Percentiles rank a stretch among this genome's conserved stretches.
phyloP scores from a whole-genome alignment of 176 grass and related monocot species.

The Neostapfia colusana region DNA sequence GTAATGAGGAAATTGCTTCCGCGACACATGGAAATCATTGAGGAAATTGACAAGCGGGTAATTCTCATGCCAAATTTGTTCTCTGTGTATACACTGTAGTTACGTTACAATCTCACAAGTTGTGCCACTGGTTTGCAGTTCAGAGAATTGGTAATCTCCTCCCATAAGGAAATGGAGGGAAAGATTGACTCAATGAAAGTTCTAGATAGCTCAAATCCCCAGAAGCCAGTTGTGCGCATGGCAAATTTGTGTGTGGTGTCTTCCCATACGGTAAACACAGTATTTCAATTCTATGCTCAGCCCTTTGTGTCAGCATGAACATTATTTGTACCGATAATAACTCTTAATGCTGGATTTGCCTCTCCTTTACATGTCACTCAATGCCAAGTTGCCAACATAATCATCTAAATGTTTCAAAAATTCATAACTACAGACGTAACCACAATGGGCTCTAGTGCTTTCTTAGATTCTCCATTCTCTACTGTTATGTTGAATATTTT shows the following conservation, averaged over 20 bases:
- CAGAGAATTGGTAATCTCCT: constrained; percentile 66
- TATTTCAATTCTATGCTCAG: constrained; percentile 12
- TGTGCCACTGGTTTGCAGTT: constrained; percentile 64
- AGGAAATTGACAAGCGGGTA: constrained; percentile 77
- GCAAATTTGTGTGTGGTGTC: constrained; percentile 76
- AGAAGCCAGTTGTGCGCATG: constrained; percentile 85
- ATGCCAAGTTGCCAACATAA: neutral
- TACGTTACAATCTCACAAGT: constrained; percentile 40
- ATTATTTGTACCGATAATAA: neutral
- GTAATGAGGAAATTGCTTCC: constrained; percentile 81
- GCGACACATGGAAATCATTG: constrained; percentile 81
- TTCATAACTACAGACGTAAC: neutral
- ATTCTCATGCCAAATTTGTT: constrained; percentile 22
- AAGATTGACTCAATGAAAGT: constrained; percentile 59
- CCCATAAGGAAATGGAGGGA: constrained; percentile 65
- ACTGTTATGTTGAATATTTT: constrained; percentile 12
- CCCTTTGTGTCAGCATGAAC: constrained; percentile 4
- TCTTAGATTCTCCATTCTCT: neutral
- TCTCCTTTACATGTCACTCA: neutral
- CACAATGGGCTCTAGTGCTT: neutral
- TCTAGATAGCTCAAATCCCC: constrained; percentile 74
- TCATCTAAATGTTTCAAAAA: neutral
- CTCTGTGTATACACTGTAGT: neutral
- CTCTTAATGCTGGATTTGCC: constrained; percentile 17
- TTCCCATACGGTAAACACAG: constrained; percentile 53